A percentile compares a stretch with the other conserved stretches of the same genome.
phyloP scores from a whole-genome alignment of 306 rosid species.

The Styphnolobium japonicum region DNA sequence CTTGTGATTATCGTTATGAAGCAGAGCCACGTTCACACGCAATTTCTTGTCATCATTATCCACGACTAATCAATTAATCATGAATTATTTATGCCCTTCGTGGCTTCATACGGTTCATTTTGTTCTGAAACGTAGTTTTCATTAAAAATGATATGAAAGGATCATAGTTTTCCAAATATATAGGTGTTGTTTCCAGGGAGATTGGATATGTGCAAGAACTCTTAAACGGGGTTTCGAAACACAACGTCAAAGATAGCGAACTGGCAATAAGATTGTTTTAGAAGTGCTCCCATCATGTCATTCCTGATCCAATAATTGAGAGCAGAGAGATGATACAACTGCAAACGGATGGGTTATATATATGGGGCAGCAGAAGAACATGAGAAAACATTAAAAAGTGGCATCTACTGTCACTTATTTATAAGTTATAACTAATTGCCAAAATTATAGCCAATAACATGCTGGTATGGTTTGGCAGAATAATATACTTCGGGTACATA shows the following conservation, averaged over 20 bases:
- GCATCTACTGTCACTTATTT: not conserved
- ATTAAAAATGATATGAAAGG: not conserved
- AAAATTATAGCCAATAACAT: not conserved
- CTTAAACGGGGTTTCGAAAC: not conserved
- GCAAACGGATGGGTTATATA: not conserved
- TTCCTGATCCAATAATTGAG: not conserved
- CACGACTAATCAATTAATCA: not conserved
- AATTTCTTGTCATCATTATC: slow-evolving; percentile 19
- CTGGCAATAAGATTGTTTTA: not conserved
- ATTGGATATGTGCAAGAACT: not conserved
- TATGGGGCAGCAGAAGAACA: not conserved
- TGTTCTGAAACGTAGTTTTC: slow-evolving; percentile 6
- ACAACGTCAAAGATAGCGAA: not conserved
- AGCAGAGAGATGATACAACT: not conserved
- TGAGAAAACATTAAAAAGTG: not conserved
- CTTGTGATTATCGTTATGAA: not conserved
- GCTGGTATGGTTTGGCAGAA: not conserved
- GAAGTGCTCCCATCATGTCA: not conserved
- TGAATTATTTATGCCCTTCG: not conserved
- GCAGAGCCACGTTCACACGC: slow-evolving; percentile 15
- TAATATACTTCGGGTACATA: too few species aligned
- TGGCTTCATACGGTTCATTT: slow-evolving; percentile 2
- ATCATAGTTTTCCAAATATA: not conserved
- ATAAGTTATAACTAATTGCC: not conserved
- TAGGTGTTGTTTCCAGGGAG: not conserved